Base-by-base conservation (phyloP, 2,329 filamentous ascomycete species). In the Xylaria sp. region DNA sequence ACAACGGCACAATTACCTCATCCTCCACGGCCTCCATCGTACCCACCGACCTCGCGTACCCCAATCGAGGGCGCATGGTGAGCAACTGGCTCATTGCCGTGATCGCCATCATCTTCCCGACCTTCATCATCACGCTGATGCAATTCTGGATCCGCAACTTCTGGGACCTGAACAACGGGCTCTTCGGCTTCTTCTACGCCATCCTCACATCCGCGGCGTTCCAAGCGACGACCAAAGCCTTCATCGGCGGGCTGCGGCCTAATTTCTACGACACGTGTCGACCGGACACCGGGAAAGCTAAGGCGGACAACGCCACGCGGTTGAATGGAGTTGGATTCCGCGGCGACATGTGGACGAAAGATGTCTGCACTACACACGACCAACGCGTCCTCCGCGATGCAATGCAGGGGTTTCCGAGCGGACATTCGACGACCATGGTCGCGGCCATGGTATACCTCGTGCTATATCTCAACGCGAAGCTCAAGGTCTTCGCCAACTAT, bases 381-480 rank as follows among this genome's bases (percentile, higher is more conserved):
- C 67, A 76, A n/a, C 72, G 76, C 2, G 76, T 82, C 60, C 83
- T 91, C 70, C 83, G 89, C 70, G 83, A 89, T 64, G 80, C 83
- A 4, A 80, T 91, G 35, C 86, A 88, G 38, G 86, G 84, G 1
- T 89, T 92, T 69, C 89, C 89, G 0, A 89, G 86, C 5, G 89
- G 89, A 0, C 89, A 92, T 73, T 83, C 87, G 1, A 87, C 87
- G 0, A 86, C 85, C 1, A 86, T 87, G 0, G 89, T 87, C 61
- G 86, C 87, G 0, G 86, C 85, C 1, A 87, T 86, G 64, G 80
- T 87, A 7, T 91, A 86, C 71, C 76, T 91, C 7, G 88, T 83
- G 67, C 78, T 91, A 11, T 92, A 90, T 78, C 79, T 91, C 25
- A 91, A 91, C 70, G 89, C 87, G 35, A 91, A 92, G 77, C 78